A percentile compares a stretch with the other conserved stretches of the same genome.
Conservation (phyloP, 805 yeast genomes). For the Lipomyces spencermartinsiae region DNA sequence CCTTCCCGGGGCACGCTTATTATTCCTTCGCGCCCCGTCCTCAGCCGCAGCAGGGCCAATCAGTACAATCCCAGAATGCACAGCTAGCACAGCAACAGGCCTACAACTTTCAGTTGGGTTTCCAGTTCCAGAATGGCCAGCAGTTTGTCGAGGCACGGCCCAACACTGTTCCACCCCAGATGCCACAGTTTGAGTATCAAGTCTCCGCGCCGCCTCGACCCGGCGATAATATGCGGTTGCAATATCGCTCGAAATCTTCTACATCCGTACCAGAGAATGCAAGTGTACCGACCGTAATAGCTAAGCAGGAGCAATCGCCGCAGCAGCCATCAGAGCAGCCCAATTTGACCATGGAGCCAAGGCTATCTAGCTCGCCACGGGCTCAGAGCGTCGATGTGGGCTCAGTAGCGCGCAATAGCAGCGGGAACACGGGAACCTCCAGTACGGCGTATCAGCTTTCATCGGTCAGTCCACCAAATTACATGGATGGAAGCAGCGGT, state of each 20-base stretch:
- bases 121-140: neutral
- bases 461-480: conserved; percentile 16
- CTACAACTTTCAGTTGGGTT: conserved; percentile 2
- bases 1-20: neutral
- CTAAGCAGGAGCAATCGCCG: conserved; percentile 12
- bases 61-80: conserved; percentile 10
- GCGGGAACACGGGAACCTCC: neutral
- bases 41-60: conserved; percentile 18
- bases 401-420: neutral
- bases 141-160: conserved; percentile 3
- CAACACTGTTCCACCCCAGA: conserved; percentile 1
- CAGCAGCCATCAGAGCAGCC: conserved; percentile 19
- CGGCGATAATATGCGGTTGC: neutral
- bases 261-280: neutral
- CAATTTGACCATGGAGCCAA: neutral
- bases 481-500: conserved; percentile 6
- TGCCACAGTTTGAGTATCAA: neutral
- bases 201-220: neutral
- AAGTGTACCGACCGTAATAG: neutral
- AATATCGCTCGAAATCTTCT: conserved; percentile 7
- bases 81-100: conserved; percentile 20
- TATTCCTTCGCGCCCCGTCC: neutral
- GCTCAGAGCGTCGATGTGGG: conserved; percentile 6
- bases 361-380: neutral
- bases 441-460: neutral